Base-by-base conservation (phyloP, 306 rosid species). In the Medicago arabica region DNA sequence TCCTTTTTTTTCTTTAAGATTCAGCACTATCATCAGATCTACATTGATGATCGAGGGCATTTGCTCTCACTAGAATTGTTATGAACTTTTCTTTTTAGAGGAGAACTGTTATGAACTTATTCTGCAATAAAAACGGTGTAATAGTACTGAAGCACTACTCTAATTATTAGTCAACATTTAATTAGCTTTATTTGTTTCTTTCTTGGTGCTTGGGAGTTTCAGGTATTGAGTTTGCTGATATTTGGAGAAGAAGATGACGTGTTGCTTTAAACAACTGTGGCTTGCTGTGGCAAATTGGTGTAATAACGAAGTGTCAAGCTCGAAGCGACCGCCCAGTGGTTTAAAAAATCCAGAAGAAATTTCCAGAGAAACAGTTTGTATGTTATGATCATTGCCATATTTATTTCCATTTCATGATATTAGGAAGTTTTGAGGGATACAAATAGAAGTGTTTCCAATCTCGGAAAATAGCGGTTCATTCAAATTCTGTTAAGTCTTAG, bases 341-440 rank as follows among this genome's bases (percentile, higher is more conserved):
- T 84, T 90, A 39, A 71, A 73, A 81, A 82, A 92, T 81, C 97
- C 96, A 58, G 86, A 85, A 78, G 84, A 72, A 77, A 81, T 90
- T 66, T 90, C 97, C 18, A 88, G 90, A 75, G 83, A 85, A 87
- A 90, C 97, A 57, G 84, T 84, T 10, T 92, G 97, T 92, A 90
- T 71, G 88, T 75, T 81, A 28, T 58, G 74, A 28, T 66, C 79
- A 71, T 72, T 58, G 16, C 75, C 72, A 53, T 60, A 49, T 34
- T 63, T 77, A 7, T 49, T 49, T 11, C 7, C 38, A 34, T 34
- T 34, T 34, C 5, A 34, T 34, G 38, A 34, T 34, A 34, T 34
- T 34, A 4, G 38, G 38, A 34, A 34, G 7, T 34, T 34, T 34
- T 4, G 0, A 34, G 38, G 38, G 38, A 34, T 34, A 7, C 38